These are phyloP conservation scores for Solanum chacoense DNA, from an alignment of 305 asterid genomes.

Conservation along the genomic window DNA sequence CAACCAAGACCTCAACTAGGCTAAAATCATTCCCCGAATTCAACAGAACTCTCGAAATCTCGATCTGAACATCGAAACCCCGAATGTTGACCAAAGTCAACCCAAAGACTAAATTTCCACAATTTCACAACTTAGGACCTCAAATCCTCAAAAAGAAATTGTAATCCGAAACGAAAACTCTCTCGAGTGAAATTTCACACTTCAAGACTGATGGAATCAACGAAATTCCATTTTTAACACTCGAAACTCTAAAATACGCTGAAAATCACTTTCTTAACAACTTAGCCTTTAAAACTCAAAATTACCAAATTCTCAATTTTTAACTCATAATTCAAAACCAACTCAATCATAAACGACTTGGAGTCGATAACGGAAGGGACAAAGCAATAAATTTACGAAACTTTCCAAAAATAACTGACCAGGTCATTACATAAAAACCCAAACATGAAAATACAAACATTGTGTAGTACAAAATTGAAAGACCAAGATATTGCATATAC, in stretches of 20 bases:
- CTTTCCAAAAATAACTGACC: not conserved
- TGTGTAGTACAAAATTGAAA: not conserved
- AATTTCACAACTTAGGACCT: no score
- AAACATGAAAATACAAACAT: slow-evolving; percentile 1
- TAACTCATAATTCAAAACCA: not conserved
- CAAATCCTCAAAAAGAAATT: no score
- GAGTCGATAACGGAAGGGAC: not conserved
- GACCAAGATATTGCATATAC: not conserved
- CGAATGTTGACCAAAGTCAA: not conserved
- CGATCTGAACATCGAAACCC: not conserved
- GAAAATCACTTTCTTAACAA: not conserved
- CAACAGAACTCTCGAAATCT: not conserved
- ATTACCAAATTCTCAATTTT: not conserved
- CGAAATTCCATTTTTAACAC: not conserved
- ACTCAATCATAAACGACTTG: not conserved
- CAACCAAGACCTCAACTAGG: not conserved
- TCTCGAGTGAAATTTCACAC: not conserved
- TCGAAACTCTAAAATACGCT: no score
- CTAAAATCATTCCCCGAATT: not conserved
- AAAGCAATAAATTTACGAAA: no score
- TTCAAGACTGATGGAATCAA: not conserved
- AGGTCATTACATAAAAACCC: not conserved
- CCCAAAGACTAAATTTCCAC: not conserved
- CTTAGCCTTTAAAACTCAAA: not conserved
- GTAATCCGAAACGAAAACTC: no score